A percentile compares a stretch with the other conserved stretches of the same genome.
Conservation (phyloP, 148 eudicot genomes). For the Pouteria glomerata region DNA sequence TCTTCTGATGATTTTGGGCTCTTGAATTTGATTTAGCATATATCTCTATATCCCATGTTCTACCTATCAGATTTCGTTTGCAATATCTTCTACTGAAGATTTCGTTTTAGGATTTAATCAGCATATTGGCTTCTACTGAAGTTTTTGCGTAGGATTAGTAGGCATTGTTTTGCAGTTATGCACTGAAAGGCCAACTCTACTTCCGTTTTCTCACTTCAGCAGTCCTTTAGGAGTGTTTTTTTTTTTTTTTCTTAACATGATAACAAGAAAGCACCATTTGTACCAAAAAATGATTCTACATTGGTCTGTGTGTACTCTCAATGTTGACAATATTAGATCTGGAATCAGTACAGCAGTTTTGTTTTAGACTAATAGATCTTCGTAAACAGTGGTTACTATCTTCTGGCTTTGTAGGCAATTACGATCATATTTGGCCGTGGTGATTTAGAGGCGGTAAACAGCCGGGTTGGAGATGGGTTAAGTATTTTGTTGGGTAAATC, state of each 20-base stretch:
- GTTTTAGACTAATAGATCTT: background rate
- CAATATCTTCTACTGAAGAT: slow-evolving; percentile 1
- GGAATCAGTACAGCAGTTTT: background rate
- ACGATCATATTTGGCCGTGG: no score
- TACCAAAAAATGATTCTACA: background rate
- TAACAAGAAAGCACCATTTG: background rate
- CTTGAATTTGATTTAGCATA: background rate
- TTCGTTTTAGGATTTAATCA: background rate
- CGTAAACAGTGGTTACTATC: no score
- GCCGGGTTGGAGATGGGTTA: no score
- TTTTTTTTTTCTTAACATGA: background rate
- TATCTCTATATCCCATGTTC: background rate
- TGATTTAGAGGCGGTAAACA: no score
- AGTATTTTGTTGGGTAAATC: no score
- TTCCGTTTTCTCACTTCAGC: background rate
- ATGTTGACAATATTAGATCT: background rate
- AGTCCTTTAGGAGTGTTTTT: background rate
- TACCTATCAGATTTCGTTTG: background rate
- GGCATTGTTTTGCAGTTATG: background rate
- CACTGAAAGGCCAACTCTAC: background rate
- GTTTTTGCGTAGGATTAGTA: background rate
- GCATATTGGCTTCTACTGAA: slow-evolving; percentile 1
- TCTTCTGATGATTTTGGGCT: slow-evolving; percentile 15
- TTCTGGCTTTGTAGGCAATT: no score
- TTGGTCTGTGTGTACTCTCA: background rate